A percentile compares a stretch with the other conserved stretches of the same genome.
Evolutionary conservation across 2,329 filamentous ascomycete genomes (phyloP).

Genomic region (Phaeoacremonium minimum): DNA sequence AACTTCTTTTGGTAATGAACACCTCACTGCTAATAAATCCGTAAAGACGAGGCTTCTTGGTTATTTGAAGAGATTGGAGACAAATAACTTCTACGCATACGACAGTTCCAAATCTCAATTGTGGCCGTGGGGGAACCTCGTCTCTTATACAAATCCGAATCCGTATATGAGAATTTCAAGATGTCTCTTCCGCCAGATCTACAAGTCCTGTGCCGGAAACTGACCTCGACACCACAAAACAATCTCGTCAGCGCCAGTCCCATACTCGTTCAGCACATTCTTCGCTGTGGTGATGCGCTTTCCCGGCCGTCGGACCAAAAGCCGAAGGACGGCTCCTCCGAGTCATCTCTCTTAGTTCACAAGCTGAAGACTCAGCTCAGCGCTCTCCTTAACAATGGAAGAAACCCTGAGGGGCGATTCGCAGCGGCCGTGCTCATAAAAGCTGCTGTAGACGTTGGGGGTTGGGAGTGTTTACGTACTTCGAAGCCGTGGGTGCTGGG

Average conservation of each 20-base stretch:
- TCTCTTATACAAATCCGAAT: too few relatives aligned
- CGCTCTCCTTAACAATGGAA: slow-evolving; percentile 70
- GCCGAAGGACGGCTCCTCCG: slow-evolving; percentile 56
- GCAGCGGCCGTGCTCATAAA: slow-evolving; percentile 76
- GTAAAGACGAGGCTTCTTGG: too few relatives aligned
- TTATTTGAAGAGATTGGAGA: too few relatives aligned
- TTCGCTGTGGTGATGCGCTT: slow-evolving; percentile 55
- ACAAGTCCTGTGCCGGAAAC: slow-evolving; percentile 60
- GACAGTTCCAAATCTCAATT: too few relatives aligned
- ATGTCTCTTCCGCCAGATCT: slow-evolving; percentile 52
- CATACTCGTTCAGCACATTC: slow-evolving; percentile 58
- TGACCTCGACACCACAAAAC: slow-evolving; percentile 66
- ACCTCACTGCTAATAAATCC: too few relatives aligned
- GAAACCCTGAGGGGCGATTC: slow-evolving; percentile 70
- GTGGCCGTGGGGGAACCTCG: too few relatives aligned
- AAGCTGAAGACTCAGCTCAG: slow-evolving; percentile 77
- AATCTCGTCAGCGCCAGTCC: slow-evolving; percentile 72
- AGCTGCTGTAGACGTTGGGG: slow-evolving; percentile 74
- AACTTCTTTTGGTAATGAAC: too few relatives aligned
- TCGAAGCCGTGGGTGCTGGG: slow-evolving; percentile 72
- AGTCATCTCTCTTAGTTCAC: slow-evolving; percentile 68
- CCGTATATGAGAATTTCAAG: too few relatives aligned
- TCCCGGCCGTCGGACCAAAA: slow-evolving; percentile 59
- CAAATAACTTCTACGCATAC: too few relatives aligned
- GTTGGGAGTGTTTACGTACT: slow-evolving; percentile 74